Evolutionary conservation across 495 filamentous ascomycete species (phyloP).

Genomic region (Saxophila tyrrhenica): DNA sequence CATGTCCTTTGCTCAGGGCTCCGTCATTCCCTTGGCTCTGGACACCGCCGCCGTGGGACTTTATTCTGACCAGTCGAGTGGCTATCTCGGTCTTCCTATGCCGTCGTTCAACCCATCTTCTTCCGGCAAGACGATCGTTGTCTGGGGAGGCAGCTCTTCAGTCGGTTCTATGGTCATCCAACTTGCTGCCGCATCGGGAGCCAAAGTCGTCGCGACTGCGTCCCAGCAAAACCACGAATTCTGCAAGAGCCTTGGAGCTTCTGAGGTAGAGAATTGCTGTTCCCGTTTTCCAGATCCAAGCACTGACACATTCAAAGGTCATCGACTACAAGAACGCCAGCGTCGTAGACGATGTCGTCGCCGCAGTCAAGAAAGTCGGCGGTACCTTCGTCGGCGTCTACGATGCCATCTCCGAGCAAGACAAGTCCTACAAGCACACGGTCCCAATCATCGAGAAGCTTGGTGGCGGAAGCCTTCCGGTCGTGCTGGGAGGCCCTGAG

Average conservation of each 20-base stretch:
- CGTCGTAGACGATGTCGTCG: constrained; percentile 29
- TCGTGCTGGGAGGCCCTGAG: constrained; percentile 19
- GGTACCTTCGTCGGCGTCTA: constrained; percentile 24
- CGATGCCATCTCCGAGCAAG: constrained; percentile 24
- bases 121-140: constrained; percentile 35
- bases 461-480: constrained; percentile 20
- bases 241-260: constrained; percentile 43
- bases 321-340: constrained; percentile 45
- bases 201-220: constrained; percentile 46
- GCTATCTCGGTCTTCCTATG: constrained; percentile 29
- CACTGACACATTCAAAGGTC: constrained; percentile 20
- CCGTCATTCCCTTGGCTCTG: constrained; percentile 43
- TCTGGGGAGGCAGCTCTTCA: constrained; percentile 51
- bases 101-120: constrained; percentile 25
- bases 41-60: constrained; percentile 44
- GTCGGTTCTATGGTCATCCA: constrained; percentile 54
- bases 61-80: constrained; percentile 29
- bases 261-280: neutral
- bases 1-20: constrained; percentile 37
- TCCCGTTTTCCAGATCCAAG: neutral
- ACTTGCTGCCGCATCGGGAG: constrained; percentile 46
- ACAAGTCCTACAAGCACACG: constrained; percentile 14
- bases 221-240: constrained; percentile 44
- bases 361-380: constrained; percentile 21
- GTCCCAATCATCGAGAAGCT: constrained; percentile 24